These are phyloP conservation scores for Lipomyces spencermartinsiae DNA, from an alignment of 805 yeast genomes.

Conservation along the genomic window DNA sequence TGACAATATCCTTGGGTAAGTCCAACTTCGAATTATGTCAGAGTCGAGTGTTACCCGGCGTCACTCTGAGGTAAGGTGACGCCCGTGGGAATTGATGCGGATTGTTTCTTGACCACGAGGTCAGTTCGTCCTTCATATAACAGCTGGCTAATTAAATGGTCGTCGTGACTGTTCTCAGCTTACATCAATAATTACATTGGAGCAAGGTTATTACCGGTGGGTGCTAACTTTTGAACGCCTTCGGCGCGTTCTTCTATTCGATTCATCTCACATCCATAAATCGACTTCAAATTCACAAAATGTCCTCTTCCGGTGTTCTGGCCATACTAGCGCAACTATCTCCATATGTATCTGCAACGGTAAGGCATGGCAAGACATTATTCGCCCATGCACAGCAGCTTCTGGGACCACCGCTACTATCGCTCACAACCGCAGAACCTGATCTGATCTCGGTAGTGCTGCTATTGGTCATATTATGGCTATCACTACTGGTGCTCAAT, in stretches of 20 bases:
- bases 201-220: not conserved
- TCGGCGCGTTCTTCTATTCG: not conserved
- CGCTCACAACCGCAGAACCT: conserved; percentile 27
- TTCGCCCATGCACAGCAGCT: conserved; percentile 13
- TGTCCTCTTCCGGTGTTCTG: conserved; percentile 1
- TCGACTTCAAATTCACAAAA: not conserved
- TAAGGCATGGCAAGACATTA: not conserved
- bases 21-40: no score
- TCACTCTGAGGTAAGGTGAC: no score
- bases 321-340: conserved; percentile 1
- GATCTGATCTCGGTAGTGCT: conserved; percentile 34
- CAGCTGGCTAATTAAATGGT: not conserved
- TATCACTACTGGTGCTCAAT: conserved; percentile 35
- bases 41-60: no score
- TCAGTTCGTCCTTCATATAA: not conserved
- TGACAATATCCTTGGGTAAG: no score
- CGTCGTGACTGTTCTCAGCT: not conserved
- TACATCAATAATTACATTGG: not conserved
- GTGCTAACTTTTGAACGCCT: not conserved
- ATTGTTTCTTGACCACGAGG: not conserved
- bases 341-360: conserved; percentile 10
- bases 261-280: not conserved
- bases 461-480: conserved; percentile 35
- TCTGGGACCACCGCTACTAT: conserved; percentile 21
- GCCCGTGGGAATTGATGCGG: not conserved